A percentile compares a stretch with the other conserved stretches of the same genome.
These are phyloP conservation scores for Dichotomopilus funicola DNA, from an alignment of 2,329 filamentous ascomycete species.

Conservation along the genomic window DNA sequence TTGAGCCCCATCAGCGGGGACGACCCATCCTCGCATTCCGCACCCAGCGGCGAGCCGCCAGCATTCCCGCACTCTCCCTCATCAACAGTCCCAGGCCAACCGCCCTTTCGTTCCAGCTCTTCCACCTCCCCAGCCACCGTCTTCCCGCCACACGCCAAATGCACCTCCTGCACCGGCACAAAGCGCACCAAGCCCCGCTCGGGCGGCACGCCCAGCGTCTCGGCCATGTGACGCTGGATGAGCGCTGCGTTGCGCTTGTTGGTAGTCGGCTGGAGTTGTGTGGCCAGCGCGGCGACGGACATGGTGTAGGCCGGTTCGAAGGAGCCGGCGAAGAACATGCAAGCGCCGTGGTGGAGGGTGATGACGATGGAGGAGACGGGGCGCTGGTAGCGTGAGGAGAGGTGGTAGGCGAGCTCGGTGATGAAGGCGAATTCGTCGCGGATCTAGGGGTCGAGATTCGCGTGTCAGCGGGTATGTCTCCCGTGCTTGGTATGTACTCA, in stretches of 20 bases:
- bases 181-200: conserved; percentile 70
- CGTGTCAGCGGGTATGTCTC: background rate
- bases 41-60: background rate
- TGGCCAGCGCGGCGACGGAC: conserved; percentile 63
- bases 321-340: conserved; percentile 66
- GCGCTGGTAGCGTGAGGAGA: conserved; percentile 70
- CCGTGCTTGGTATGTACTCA: background rate
- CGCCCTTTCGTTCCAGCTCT: conserved; percentile 35
- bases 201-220: conserved; percentile 59
- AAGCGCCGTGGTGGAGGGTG: conserved; percentile 66
- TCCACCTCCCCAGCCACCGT: conserved; percentile 65
- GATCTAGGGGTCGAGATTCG: conserved; percentile 42
- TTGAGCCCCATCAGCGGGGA: conserved; percentile 16
- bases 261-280: conserved; percentile 61
- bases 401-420: conserved; percentile 63
- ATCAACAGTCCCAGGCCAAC: background rate
- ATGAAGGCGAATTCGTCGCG: conserved; percentile 70
- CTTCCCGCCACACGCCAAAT: conserved; percentile 62
- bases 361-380: conserved; percentile 69
- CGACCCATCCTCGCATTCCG: background rate
- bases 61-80: background rate
- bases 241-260: conserved; percentile 78
- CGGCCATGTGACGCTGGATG: conserved; percentile 68
- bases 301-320: conserved; percentile 76
- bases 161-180: conserved; percentile 61